Conservation (phyloP, 306 rosid genomes). For the Quercus engelmannii region DNA sequence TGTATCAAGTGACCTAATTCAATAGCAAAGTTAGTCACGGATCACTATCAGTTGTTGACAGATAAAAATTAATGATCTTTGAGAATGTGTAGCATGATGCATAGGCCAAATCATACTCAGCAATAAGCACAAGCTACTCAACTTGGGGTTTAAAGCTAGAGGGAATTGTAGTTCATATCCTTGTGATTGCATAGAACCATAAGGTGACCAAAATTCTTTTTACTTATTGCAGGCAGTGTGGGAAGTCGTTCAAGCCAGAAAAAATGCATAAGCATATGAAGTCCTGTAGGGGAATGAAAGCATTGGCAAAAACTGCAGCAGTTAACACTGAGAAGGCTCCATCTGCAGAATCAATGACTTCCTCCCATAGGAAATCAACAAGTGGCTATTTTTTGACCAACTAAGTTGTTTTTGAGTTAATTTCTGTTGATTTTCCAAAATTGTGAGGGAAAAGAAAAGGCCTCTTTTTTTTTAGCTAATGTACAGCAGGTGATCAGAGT, state of each 20-base stretch:
- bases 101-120: no score
- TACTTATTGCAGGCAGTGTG: conserved; percentile 74
- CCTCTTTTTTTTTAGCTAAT: not conserved
- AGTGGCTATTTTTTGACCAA: conserved; percentile 35
- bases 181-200: conserved; percentile 13
- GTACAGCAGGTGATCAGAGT: no score
- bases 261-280: conserved; percentile 82
- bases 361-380: conserved; percentile 22
- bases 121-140: no score
- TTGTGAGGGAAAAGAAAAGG: not conserved
- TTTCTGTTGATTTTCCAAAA: not conserved
- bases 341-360: conserved; percentile 21
- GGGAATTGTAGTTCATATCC: not conserved
- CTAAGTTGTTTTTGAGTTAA: not conserved
- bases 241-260: conserved; percentile 77
- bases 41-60: not conserved
- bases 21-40: not conserved
- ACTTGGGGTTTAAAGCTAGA: not conserved
- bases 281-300: conserved; percentile 71
- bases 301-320: conserved; percentile 22
- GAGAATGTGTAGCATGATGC: no score
- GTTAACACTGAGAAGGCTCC: conserved; percentile 23
- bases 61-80: not conserved
- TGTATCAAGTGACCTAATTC: not conserved
- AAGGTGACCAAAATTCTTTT: not conserved